Conservation (phyloP, 495 filamentous ascomycete species). For the Penicillium ochrochloron region DNA sequence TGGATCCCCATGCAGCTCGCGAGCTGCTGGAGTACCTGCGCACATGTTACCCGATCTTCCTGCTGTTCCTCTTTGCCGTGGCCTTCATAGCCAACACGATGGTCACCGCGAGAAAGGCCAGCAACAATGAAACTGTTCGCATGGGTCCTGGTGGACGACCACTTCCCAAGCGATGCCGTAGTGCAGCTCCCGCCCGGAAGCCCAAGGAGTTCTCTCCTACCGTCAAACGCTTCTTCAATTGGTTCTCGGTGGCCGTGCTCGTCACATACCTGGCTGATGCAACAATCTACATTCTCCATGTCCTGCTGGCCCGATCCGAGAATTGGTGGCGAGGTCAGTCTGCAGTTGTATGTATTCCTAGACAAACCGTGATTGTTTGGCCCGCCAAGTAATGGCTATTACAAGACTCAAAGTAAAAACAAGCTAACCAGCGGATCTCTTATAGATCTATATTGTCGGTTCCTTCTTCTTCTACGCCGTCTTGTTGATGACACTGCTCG, state of each 20-base stretch:
- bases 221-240: constrained; percentile 72
- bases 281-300: constrained; percentile 74
- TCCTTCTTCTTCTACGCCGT: constrained; percentile 77
- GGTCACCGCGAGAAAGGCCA: constrained; percentile 51
- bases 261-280: constrained; percentile 77
- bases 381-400: not conserved
- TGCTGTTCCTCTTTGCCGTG: constrained; percentile 69
- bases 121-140: constrained; percentile 38
- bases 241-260: constrained; percentile 67
- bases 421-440: constrained; percentile 23
- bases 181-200: constrained; percentile 39
- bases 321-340: constrained; percentile 92
- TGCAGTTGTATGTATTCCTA: constrained; percentile 67
- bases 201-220: constrained; percentile 58
- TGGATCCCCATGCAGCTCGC: constrained; percentile 47
- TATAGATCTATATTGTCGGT: constrained; percentile 78
- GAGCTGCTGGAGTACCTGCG: constrained; percentile 57
- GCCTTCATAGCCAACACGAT: constrained; percentile 68
- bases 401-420: constrained; percentile 4
- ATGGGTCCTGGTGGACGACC: constrained; percentile 82
- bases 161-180: constrained; percentile 62
- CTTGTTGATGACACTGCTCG: constrained; percentile 78
- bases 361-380: constrained; percentile 9
- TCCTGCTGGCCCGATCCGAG: constrained; percentile 64
- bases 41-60: constrained; percentile 66